These are phyloP conservation scores for Populus hybrid DNA, from an alignment of 441 rosid species.

Conservation along the genomic window DNA sequence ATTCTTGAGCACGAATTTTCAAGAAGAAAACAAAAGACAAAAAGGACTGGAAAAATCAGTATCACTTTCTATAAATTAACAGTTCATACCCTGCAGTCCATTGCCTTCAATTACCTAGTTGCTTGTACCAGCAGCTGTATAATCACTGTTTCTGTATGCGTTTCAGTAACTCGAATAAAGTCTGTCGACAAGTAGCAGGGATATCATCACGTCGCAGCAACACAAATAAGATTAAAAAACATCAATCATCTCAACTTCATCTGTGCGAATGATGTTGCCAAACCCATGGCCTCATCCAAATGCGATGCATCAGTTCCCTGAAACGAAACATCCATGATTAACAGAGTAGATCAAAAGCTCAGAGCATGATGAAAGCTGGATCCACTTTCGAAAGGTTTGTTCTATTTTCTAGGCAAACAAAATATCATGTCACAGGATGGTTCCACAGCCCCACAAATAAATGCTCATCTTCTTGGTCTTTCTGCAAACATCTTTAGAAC, in stretches of 20 bases:
- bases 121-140: neutral
- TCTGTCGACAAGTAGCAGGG: neutral
- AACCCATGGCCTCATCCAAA: constrained; percentile 61
- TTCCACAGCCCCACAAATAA: neutral
- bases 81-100: neutral
- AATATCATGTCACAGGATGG: neutral
- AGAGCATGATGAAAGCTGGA: neutral
- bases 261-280: constrained; percentile 69
- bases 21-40: too few species aligned
- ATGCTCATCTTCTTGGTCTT: neutral
- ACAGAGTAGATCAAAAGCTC: neutral
- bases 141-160: neutral
- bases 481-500: neutral
- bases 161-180: neutral
- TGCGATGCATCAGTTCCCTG: constrained; percentile 89
- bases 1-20: too few species aligned
- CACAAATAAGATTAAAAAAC: neutral
- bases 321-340: neutral
- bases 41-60: too few species aligned
- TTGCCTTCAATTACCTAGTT: neutral
- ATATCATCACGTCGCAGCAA: neutral
- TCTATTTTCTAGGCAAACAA: neutral
- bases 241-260: constrained; percentile 57
- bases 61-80: neutral
- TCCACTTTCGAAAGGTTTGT: neutral